Evolutionary conservation across 352 stramenopile genomes (phyloP).

Genomic region (Phytophthora syringae): DNA sequence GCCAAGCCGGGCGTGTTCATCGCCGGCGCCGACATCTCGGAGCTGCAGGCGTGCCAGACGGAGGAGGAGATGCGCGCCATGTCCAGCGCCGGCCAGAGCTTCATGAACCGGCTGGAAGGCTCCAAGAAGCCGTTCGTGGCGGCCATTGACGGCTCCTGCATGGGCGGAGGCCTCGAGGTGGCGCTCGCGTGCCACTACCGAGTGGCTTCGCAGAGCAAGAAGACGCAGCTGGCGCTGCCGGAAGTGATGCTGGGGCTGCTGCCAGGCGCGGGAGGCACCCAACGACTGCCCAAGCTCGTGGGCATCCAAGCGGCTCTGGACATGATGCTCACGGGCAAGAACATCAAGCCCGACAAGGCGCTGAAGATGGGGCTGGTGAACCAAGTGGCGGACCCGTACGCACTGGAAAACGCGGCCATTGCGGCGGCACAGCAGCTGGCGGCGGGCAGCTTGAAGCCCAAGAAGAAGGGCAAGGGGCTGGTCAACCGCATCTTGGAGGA

Average conservation of each 20-base stretch:
- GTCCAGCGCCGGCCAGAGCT: constrained; percentile 93
- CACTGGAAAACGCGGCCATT: constrained; percentile 93
- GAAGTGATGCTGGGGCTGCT: constrained; percentile 98
- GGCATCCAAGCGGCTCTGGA: constrained; percentile 94
- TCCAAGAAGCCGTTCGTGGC: constrained; percentile 96
- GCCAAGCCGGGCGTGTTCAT: constrained; percentile 98
- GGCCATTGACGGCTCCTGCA: constrained; percentile 96
- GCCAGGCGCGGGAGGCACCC: constrained; percentile 97
- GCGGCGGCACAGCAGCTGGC: constrained; percentile 89
- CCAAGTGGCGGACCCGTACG: constrained; percentile 91
- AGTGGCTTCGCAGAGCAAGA: constrained; percentile 94
- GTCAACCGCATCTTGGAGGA: constrained; percentile 94
- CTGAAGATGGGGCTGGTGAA: constrained; percentile 98
- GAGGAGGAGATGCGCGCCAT: constrained; percentile 93
- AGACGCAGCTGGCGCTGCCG: constrained; percentile 96
- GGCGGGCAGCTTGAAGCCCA: constrained; percentile 91
- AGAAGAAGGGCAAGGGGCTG: constrained; percentile 91
- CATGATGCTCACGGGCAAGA: constrained; percentile 98
- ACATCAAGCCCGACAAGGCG: constrained; percentile 95
- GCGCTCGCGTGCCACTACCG: constrained; percentile 98
- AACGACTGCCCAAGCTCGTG: constrained; percentile 95
- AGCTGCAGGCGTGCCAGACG: constrained; percentile 90
- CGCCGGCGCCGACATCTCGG: constrained; percentile 97
- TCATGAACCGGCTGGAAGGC: constrained; percentile 91
- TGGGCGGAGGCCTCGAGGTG: constrained; percentile 97